Percentiles rank a stretch among this genome's conserved stretches.
These are phyloP conservation scores for Stramenopiles sp. DNA, from an alignment of 352 stramenopile species.

Conservation along the genomic window DNA sequence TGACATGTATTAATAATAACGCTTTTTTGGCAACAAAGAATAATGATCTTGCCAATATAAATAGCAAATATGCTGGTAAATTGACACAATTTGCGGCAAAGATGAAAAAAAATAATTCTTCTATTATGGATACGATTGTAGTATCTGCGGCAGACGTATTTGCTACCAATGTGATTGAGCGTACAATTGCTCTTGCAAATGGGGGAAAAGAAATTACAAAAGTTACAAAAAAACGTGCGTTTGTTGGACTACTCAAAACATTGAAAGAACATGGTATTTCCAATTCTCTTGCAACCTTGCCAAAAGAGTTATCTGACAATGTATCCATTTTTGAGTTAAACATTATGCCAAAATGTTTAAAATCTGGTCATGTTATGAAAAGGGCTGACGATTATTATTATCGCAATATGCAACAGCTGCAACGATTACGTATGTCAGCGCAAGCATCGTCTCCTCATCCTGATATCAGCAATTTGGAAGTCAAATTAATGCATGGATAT, in stretches of 20 bases:
- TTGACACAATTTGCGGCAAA: not conserved
- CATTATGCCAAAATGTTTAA: not conserved
- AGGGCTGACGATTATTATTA: slow-evolving; percentile 65
- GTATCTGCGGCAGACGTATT: not conserved
- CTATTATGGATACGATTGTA: not conserved
- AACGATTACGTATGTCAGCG: slow-evolving; percentile 45
- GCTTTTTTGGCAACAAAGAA: not conserved
- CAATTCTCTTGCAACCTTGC: not conserved
- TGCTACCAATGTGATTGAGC: not conserved
- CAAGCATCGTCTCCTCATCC: slow-evolving; percentile 46
- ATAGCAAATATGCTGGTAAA: not conserved
- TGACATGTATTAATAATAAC: not conserved
- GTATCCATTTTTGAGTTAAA: not conserved
- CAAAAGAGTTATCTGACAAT: slow-evolving; percentile 1
- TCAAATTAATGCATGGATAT: slow-evolving; percentile 59
- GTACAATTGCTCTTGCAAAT: not conserved
- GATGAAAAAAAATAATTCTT: not conserved
- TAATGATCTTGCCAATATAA: not conserved
- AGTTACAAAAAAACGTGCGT: slow-evolving; percentile 1
- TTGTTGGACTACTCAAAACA: not conserved
- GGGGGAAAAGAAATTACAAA: not conserved
- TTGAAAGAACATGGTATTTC: not conserved
- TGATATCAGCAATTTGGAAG: slow-evolving; percentile 50
- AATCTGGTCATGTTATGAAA: slow-evolving; percentile 25
- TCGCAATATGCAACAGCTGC: slow-evolving; percentile 47